phyloP scores from a whole-genome alignment of 352 stramenopile genomes.

The Globisporangium cystogenes region DNA sequence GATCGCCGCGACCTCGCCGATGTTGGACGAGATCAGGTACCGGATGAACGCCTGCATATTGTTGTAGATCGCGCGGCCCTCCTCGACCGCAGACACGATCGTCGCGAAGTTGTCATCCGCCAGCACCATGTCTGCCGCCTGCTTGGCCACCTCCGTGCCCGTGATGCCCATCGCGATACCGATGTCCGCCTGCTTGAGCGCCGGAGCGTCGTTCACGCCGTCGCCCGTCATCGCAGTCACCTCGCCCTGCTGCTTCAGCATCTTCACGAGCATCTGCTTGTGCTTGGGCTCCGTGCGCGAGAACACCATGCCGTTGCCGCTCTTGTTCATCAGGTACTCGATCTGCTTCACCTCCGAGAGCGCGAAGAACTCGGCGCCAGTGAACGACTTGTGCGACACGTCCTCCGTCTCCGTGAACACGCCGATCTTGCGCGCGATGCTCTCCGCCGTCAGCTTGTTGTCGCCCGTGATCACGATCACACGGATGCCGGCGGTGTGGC shows the following conservation, averaged over 20 bases:
- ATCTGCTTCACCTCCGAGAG: conserved; percentile 91
- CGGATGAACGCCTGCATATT: conserved; percentile 99
- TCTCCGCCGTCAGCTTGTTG: conserved; percentile 97
- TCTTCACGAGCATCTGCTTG: conserved; percentile 96
- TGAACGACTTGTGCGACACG: conserved; percentile 91
- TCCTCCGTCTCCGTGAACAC: conserved; percentile 89
- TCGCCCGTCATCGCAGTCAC: conserved; percentile 98
- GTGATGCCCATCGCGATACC: conserved; percentile 98
- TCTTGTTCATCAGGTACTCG: conserved; percentile 74
- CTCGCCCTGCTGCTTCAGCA: conserved; percentile 94
- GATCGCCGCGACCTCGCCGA: conserved; percentile 98
- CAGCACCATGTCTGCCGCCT: conserved; percentile 98
- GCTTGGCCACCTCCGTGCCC: conserved; percentile 98
- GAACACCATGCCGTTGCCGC: conserved; percentile 93
- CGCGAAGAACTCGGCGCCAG: conserved; percentile 95
- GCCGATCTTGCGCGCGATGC: conserved; percentile 96
- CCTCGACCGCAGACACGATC: conserved; percentile 92
- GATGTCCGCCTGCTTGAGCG: conserved; percentile 97
- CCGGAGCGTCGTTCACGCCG: conserved; percentile 98
- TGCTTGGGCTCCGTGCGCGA: conserved; percentile 97
- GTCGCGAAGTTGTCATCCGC: conserved; percentile 99
- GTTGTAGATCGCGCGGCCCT: conserved; percentile 88
- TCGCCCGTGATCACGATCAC: conserved; percentile 99
- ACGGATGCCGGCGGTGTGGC: conserved; percentile 94
- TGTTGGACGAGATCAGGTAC: conserved; percentile 99